Evolutionary conservation across 495 filamentous ascomycete species (phyloP).

Genomic region (Choiromyces venosus): DNA sequence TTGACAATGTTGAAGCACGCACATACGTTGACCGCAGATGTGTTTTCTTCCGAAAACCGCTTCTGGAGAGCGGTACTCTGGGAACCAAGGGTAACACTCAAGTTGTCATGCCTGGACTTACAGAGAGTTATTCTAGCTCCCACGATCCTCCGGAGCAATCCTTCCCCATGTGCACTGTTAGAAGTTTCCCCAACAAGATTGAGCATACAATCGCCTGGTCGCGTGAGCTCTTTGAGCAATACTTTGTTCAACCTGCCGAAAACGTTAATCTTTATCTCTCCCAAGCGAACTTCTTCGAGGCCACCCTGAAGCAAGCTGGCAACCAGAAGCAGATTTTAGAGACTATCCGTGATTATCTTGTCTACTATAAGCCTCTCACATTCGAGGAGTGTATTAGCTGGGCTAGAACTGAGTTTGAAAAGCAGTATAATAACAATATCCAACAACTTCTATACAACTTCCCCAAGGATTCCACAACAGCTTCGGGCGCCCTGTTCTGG

Average conservation of each 20-base stretch:
- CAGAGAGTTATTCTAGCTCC: constrained; percentile 97
- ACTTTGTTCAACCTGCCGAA: constrained; percentile 89
- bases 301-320: constrained; percentile 85
- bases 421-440: constrained; percentile 94
- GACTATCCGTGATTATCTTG: constrained; percentile 82
- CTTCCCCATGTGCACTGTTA: constrained; percentile 96
- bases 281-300: constrained; percentile 83
- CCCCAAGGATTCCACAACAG: constrained; percentile 85
- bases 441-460: constrained; percentile 97
- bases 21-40: constrained; percentile 97
- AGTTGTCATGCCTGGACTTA: constrained; percentile 81
- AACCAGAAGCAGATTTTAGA: constrained; percentile 95
- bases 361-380: constrained; percentile 81
- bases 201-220: constrained; percentile 99
- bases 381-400: constrained; percentile 96
- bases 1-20: constrained; percentile 96
- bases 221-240: constrained; percentile 86
- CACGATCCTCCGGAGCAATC: constrained; percentile 98
- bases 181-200: constrained; percentile 97
- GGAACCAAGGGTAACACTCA: constrained; percentile 98
- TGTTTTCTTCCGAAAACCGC: constrained; percentile 96
- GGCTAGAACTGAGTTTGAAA: constrained; percentile 90
- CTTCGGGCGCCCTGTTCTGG: constrained; percentile 89
- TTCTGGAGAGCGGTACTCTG: constrained; percentile 93
- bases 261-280: constrained; percentile 91